Evolutionary conservation across 2,329 filamentous ascomycete species (phyloP), one percentile per base, ranked within the genome.

Genomic region (Ophiocordyceps polyrhachis-furcata): DNA sequence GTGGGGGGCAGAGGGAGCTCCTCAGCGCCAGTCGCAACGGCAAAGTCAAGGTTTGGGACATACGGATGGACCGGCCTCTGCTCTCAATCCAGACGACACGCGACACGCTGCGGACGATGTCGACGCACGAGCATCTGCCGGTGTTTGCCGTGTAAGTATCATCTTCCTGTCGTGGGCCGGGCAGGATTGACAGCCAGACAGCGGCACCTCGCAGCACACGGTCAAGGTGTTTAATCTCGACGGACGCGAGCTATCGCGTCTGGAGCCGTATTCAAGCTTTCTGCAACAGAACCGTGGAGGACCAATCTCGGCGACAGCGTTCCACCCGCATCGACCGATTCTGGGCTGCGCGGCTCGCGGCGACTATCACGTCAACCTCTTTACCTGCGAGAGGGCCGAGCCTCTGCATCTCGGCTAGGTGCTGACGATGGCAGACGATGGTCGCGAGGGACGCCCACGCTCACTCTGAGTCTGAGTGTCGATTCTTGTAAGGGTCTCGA

Each of bases 11-110:
- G 61, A 74, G 91, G 47, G 91, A 98, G 62, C 73, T 98, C 40
- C 71, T 98, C 44, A 89, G 82, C 40, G 91, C 87, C 19, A 93
- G 87, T 57, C 77, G 86, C 42, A 91, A 94, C 56, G 91, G 91
- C 49, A 91, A 91, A 57, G 83, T 98, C 50, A 88, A 85, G 59
- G 70, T 98, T 15, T 98, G 91, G 91, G 91, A 98, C 61, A 86
- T 98, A 43, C 77, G 91, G 43, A 85, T 86, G 77, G 83, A 91
- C 50, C 72, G 73, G 52, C 79, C 83, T 5, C 68, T 93, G 43
- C 78, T 79, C 48, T 77, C 77, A 2, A 81, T 89, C 55, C 72
- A 77, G 56, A 79, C 82, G 7, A 89, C 84, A 3, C 78, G 73
- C 48, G 79, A 88, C 54, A 83, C 81, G 9, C 71, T 94, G 48